These are phyloP conservation scores for Solanum arcanum DNA, from an alignment of 257 asterid species.

Conservation along the genomic window DNA sequence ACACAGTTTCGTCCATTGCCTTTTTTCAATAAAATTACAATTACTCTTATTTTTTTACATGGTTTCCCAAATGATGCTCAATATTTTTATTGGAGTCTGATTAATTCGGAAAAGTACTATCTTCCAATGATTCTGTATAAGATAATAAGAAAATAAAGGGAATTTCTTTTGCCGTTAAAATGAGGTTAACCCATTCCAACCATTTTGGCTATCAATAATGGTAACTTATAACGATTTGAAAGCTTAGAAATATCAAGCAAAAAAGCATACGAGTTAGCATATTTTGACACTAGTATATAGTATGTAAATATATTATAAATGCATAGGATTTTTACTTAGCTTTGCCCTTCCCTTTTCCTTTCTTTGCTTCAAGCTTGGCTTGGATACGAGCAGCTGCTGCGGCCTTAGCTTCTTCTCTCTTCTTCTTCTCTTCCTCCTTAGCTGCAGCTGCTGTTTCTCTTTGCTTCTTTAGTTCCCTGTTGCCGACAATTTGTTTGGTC, in stretches of 20 bases:
- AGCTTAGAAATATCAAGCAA: background rate
- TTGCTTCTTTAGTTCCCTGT: slow-evolving; percentile 87
- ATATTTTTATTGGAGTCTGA: accelerated
- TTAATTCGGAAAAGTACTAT: too few relatives aligned
- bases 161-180: background rate
- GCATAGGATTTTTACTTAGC: slow-evolving; percentile 22
- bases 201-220: background rate
- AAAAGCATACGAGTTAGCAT: background rate
- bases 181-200: background rate
- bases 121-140: background rate
- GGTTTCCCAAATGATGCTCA: background rate
- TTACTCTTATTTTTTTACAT: background rate
- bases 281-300: background rate
- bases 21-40: background rate
- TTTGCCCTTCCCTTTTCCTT: slow-evolving; percentile 94
- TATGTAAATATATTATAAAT: background rate
- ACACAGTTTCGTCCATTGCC: background rate
- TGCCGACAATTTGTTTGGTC: background rate
- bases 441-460: slow-evolving; percentile 69
- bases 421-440: slow-evolving; percentile 95
- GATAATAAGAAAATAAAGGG: background rate
- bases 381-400: slow-evolving; percentile 95
- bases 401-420: slow-evolving; percentile 97
- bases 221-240: background rate
- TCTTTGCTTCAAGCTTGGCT: slow-evolving; percentile 89